Evolutionary conservation across 345 rosid species (phyloP).

Genomic region (Brassica juncea): DNA sequence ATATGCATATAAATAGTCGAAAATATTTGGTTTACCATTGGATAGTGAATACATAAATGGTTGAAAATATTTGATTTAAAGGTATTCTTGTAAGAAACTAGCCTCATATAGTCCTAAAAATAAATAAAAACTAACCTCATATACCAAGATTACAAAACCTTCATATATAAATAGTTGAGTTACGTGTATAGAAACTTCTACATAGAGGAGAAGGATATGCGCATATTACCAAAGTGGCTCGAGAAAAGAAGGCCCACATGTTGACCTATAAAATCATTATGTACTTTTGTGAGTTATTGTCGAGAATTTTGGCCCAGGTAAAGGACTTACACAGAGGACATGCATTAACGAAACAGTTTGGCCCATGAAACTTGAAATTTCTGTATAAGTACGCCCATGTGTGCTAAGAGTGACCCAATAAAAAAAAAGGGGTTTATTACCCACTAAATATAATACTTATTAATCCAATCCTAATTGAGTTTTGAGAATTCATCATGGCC

Average conservation of each 20-base stretch:
- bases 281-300: slow-evolving; percentile 16
- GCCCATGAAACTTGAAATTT: neutral
- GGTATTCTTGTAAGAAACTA: neutral
- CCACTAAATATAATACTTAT: too few relatives aligned
- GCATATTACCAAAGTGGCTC: neutral
- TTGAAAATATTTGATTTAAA: neutral
- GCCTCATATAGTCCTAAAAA: neutral
- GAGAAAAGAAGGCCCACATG: slow-evolving; percentile 14
- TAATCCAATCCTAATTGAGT: too few relatives aligned
- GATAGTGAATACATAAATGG: neutral
- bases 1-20: neutral
- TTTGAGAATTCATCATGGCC: too few relatives aligned
- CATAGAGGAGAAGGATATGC: slow-evolving; percentile 6
- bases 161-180: neutral
- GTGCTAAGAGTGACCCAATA: neutral
- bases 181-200: neutral
- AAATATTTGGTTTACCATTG: too few relatives aligned
- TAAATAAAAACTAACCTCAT: too few relatives aligned
- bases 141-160: neutral
- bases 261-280: neutral
- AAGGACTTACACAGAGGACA: neutral
- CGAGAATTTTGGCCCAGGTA: slow-evolving; percentile 5
- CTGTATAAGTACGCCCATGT: too few relatives aligned
- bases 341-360: neutral
- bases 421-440: neutral